These are phyloP conservation scores for Cairneyella variabilis DNA, from an alignment of 495 filamentous ascomycete genomes.

Conservation along the genomic window DNA sequence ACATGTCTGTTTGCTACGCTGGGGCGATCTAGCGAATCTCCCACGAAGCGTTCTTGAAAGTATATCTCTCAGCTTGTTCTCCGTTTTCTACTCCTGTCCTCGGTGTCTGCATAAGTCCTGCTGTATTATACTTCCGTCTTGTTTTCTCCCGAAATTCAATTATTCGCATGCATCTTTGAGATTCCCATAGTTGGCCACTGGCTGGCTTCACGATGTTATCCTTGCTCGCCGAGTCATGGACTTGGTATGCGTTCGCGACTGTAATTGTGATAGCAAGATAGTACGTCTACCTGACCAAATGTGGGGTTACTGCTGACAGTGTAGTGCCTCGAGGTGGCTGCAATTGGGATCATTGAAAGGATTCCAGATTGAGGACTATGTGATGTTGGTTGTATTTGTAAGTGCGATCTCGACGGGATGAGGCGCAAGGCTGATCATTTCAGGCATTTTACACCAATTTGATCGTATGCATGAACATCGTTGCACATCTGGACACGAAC, in stretches of 20 bases:
- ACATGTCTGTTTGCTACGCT: no score
- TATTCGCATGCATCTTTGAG: no score
- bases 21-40: no score
- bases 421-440: constrained; percentile 1
- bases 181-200: background rate
- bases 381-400: constrained; percentile 54
- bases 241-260: constrained; percentile 42
- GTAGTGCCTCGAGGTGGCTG: constrained; percentile 34
- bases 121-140: no score
- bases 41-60: no score
- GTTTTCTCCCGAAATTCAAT: no score
- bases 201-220: constrained; percentile 11
- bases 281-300: constrained; percentile 26
- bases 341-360: constrained; percentile 40
- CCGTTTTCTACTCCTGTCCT: no score
- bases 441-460: constrained; percentile 51
- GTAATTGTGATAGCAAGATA: constrained; percentile 35
- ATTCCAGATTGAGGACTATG: constrained; percentile 54
- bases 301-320: background rate
- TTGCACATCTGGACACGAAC: constrained; percentile 52
- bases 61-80: no score
- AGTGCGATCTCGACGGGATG: background rate
- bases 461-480: constrained; percentile 53
- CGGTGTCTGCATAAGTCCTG: no score
- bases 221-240: constrained; percentile 43